Percentiles rank a stretch among this genome's conserved stretches.
phyloP scores from a whole-genome alignment of 2,329 filamentous ascomycete genomes.

The Emydomyces testavorans region DNA sequence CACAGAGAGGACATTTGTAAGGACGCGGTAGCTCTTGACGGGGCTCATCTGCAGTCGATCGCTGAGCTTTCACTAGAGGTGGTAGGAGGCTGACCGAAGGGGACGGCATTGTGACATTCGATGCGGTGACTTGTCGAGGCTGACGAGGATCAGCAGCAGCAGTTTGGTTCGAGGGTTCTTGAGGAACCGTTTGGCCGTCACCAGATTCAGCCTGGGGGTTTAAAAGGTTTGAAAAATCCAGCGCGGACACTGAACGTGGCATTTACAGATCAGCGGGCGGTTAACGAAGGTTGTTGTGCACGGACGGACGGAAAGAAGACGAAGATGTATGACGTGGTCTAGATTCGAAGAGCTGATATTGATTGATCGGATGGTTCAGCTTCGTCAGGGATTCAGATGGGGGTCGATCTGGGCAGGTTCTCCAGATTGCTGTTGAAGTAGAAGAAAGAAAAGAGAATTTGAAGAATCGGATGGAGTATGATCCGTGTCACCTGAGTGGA shows the following conservation, averaged over 20 bases:
- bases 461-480: slow-evolving; percentile 21
- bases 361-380: slow-evolving; percentile 20
- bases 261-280: slow-evolving; percentile 39
- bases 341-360: slow-evolving; percentile 11
- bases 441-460: slow-evolving; percentile 12
- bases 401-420: slow-evolving; percentile 11
- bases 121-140: slow-evolving; percentile 22
- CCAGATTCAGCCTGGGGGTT: slow-evolving; percentile 44
- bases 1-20: slow-evolving; percentile 97
- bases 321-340: slow-evolving; percentile 10
- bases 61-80: slow-evolving; percentile 32
- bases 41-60: slow-evolving; percentile 32
- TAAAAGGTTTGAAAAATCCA: slow-evolving; percentile 65
- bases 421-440: slow-evolving; percentile 15
- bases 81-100: slow-evolving; percentile 24
- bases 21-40: slow-evolving; percentile 79
- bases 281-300: slow-evolving; percentile 8
- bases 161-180: slow-evolving; percentile 10
- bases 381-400: slow-evolving; percentile 20
- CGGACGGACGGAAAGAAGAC: slow-evolving; percentile 3
- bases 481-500: slow-evolving; percentile 19
- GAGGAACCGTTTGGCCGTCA: slow-evolving; percentile 12
- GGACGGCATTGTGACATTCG: slow-evolving; percentile 32
- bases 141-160: slow-evolving; percentile 17
- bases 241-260: slow-evolving; percentile 49